Evolutionary conservation across 2,329 filamentous ascomycete genomes (phyloP).

Genomic region (Penicillium brevicompactum): DNA sequence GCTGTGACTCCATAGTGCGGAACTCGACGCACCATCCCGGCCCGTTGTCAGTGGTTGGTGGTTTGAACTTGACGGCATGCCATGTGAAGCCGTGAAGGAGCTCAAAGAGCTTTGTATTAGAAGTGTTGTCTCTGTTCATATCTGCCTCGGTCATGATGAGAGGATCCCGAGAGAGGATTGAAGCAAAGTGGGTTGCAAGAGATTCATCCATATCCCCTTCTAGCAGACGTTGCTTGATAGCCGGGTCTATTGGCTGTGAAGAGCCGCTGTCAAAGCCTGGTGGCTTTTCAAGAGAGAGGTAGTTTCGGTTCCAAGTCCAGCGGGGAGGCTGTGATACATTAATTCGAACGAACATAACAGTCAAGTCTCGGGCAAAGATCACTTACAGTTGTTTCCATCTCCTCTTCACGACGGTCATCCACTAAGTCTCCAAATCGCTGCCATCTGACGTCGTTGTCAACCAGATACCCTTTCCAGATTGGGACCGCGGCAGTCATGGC

Average conservation of each 20-base stretch:
- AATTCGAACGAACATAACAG: neutral
- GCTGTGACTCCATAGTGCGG: constrained; percentile 90
- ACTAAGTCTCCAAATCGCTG: constrained; percentile 9
- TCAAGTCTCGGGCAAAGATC: neutral
- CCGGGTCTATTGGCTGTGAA: constrained; percentile 6
- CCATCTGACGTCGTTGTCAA: constrained; percentile 23
- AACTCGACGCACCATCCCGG: constrained; percentile 95
- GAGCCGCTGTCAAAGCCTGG: neutral
- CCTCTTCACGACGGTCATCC: constrained; percentile 16
- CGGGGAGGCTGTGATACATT: constrained; percentile 6
- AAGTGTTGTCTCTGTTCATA: constrained; percentile 7
- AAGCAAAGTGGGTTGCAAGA: constrained; percentile 19
- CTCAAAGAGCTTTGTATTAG: constrained; percentile 15
- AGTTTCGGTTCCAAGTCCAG: constrained; percentile 54
- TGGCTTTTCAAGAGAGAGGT: constrained; percentile 73
- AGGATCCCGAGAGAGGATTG: constrained; percentile 14
- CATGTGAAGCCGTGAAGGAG: constrained; percentile 19
- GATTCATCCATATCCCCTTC: constrained; percentile 23
- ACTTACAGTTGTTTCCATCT: constrained; percentile 4
- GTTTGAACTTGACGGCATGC: constrained; percentile 21
- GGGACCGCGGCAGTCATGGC: constrained; percentile 24
- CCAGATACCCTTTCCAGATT: constrained; percentile 20
- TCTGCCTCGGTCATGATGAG: constrained; percentile 16
- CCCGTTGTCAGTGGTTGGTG: constrained; percentile 69
- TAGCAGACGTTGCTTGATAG: constrained; percentile 11